Conservation (phyloP, 352 stramenopile genomes). For the Globisporangium middletonii region DNA sequence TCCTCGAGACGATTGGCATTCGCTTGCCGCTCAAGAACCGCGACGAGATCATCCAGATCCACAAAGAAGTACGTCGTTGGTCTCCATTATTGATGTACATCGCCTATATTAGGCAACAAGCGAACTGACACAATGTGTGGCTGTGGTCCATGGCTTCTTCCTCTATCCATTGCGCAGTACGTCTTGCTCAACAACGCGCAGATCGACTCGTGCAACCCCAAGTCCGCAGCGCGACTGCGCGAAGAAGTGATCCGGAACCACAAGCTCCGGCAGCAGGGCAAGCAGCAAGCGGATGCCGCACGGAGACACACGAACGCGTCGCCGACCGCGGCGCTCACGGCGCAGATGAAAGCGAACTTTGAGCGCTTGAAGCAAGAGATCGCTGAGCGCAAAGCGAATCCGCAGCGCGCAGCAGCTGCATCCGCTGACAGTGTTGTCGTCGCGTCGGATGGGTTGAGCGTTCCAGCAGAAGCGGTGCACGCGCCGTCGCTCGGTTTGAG, state of each 20-base stretch:
- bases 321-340: conserved; percentile 25
- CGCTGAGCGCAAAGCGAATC: conserved; percentile 44
- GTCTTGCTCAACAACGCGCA: conserved; percentile 76
- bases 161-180: conserved; percentile 29
- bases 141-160: not conserved
- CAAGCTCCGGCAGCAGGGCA: conserved; percentile 56
- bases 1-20: conserved; percentile 67
- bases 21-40: conserved; percentile 52
- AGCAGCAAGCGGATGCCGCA: conserved; percentile 31
- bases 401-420: conserved; percentile 14
- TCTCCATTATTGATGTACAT: conserved; percentile 35
- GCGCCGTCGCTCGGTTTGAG: conserved; percentile 7
- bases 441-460: conserved; percentile 7
- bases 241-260: conserved; percentile 71
- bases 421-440: not conserved
- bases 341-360: conserved; percentile 73
- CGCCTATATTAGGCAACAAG: too few relatives aligned
- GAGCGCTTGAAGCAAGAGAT: conserved; percentile 67
- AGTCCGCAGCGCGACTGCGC: conserved; percentile 48
- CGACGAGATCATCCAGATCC: conserved; percentile 84
- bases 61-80: conserved; percentile 66
- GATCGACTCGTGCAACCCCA: conserved; percentile 73
- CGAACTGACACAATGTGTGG: not conserved
- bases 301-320: conserved; percentile 25
- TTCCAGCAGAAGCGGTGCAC: not conserved